Base-by-base conservation (phyloP, 2,329 filamentous ascomycete genomes). In the Didymella keratinophila region DNA sequence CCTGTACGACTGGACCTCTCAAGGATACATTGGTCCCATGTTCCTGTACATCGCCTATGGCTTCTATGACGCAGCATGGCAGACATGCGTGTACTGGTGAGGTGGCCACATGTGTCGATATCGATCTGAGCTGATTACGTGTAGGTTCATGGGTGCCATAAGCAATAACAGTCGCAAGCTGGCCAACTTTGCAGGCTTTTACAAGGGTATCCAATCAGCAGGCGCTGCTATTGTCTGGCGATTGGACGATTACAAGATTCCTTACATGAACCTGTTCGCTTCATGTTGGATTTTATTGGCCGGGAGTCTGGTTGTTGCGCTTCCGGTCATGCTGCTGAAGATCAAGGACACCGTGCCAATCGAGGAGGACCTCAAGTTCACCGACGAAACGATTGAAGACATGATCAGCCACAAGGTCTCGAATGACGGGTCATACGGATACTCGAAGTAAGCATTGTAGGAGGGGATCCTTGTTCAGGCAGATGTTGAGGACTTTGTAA, bases 121-220 rank as follows among this genome's bases (percentile, higher is more conserved):
- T 9, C 3, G 41, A 21, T 11, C 2, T n/a, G 3, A 4, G 21
- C 41, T 43, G 14, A 43, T n/a, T 9, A 43, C 9, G 41, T 27
- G 23, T 43, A 43, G 41, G 41, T 43, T 43, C 14, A 43, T 43
- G 41, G 41, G 41, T 6, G 41, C 41, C 21, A 43, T 43, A 12
- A 43, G 21, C 23, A 43, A 43, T 7, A 43, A 43, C 23, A 43
- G 41, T 27, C 41, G 41, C 7, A 43, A 43, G 23, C 23, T 43
- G 18, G 41, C 41, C 5, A 43, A 43, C 14, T 43, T 43, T 27
- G 41, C 41, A 43, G 41, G 41, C 23, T 43, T 43, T 23, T 43
- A 43, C 23, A 43, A 43, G n/a, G 41, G 41, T 27, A 43, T 43
- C 7, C 41, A 43, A 11, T 43, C 41, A n/a, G 41, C 41, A 43